A percentile compares a stretch with the other conserved stretches of the same genome.
Conservation (phyloP, 2,329 filamentous ascomycete genomes). For the Stemphylium lycopersici region DNA sequence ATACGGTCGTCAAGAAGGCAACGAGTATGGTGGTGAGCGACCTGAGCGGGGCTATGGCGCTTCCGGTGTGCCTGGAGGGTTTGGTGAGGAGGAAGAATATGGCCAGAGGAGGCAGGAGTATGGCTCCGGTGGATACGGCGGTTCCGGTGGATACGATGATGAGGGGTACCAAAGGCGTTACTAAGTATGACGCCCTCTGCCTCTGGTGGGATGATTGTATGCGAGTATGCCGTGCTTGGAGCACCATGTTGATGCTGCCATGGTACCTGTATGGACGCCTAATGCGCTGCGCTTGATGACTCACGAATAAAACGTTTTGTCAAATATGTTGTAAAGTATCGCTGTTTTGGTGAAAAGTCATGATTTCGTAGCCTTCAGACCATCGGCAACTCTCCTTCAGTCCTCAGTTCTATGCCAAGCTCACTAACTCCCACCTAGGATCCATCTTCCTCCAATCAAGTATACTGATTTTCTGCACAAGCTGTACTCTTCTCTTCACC, state of each 20-base stretch:
- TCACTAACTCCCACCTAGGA: no score
- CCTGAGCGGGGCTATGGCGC: constrained; percentile 18
- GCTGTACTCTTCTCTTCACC: constrained; percentile 1
- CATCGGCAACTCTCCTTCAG: no score
- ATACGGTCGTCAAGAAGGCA: constrained; percentile 17
- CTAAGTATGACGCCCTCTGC: constrained; percentile 8
- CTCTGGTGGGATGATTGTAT: background rate
- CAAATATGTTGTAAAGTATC: background rate
- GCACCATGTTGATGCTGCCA: constrained; percentile 4
- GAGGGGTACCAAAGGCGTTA: constrained; percentile 30
- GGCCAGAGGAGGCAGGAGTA: constrained; percentile 24
- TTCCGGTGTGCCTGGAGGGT: constrained; percentile 17
- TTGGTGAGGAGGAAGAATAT: constrained; percentile 21
- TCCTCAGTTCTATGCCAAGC: no score
- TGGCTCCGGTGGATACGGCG: constrained; percentile 18
- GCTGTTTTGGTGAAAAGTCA: background rate
- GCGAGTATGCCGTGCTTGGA: background rate
- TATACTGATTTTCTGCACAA: background rate
- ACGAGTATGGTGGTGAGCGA: constrained; percentile 18
- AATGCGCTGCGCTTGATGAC: background rate
- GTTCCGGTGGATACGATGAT: constrained; percentile 25
- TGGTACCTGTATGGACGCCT: constrained; percentile 1
- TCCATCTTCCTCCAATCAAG: background rate
- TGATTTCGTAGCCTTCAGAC: background rate
- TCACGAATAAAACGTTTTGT: background rate